Percentiles rank a stretch among this genome's conserved stretches.
phyloP scores from a whole-genome alignment of 2,329 filamentous ascomycete species.

The Penicillium sp. region DNA sequence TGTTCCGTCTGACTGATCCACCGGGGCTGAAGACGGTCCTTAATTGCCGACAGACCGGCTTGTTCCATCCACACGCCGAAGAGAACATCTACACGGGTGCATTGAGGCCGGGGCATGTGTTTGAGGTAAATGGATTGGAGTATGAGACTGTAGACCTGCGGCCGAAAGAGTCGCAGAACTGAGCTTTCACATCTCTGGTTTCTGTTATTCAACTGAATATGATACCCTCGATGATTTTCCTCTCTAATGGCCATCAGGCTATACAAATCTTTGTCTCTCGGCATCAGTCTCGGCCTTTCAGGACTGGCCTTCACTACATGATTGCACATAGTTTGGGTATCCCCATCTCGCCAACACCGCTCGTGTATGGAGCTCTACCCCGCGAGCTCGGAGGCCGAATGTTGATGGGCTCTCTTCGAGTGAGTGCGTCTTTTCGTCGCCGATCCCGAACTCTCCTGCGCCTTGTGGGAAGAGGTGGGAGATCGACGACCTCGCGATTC shows the following conservation, averaged over 20 bases:
- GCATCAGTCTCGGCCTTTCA: too few relatives aligned
- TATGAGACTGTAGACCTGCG: slow-evolving; percentile 66
- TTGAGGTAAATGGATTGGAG: slow-evolving; percentile 63
- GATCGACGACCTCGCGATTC: slow-evolving; percentile 12
- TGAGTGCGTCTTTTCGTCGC: slow-evolving; percentile 16
- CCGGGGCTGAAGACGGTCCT: slow-evolving; percentile 84
- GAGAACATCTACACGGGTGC: slow-evolving; percentile 77
- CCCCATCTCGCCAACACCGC: too few relatives aligned
- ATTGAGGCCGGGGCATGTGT: slow-evolving; percentile 66
- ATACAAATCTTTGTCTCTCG: too few relatives aligned
- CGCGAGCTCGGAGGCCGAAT: too few relatives aligned
- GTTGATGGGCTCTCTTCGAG: slow-evolving; percentile 9
- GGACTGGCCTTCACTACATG: too few relatives aligned
- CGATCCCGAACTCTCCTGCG: slow-evolving; percentile 16
- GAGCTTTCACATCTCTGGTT: slow-evolving; percentile 5
- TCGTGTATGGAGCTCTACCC: too few relatives aligned
- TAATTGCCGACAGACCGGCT: slow-evolving; percentile 69
- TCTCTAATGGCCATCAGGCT: not conserved
- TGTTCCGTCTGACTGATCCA: slow-evolving; percentile 90
- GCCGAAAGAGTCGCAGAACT: slow-evolving; percentile 17
- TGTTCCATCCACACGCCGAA: slow-evolving; percentile 77
- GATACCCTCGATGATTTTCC: slow-evolving; percentile 15
- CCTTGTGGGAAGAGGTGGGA: slow-evolving; percentile 17
- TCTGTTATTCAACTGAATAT: slow-evolving; percentile 14
- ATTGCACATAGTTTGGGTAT: too few relatives aligned